phyloP scores from a whole-genome alignment of 345 rosid genomes.

The Acer yangbiense region DNA sequence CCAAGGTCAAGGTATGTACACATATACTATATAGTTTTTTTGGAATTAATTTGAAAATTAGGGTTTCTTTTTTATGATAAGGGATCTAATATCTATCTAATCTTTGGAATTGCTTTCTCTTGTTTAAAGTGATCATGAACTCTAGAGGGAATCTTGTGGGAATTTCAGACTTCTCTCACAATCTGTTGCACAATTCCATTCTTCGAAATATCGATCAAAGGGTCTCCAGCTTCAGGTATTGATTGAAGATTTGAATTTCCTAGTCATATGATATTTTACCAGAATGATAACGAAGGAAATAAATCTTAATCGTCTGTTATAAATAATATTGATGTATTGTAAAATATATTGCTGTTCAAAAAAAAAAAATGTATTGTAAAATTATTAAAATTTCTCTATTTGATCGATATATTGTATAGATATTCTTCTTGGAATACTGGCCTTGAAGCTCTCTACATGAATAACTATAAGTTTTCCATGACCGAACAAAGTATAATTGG shows the following conservation, averaged over 20 bases:
- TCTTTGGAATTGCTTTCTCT: not conserved
- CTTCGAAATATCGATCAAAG: constrained; percentile 26
- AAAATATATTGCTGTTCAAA: too few species aligned
- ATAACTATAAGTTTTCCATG: not conserved
- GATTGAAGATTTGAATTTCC: not conserved
- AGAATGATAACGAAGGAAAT: too few species aligned
- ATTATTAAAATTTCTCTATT: not conserved
- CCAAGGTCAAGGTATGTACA: constrained; percentile 42
- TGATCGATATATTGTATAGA: constrained; percentile 1
- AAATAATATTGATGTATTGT: too few species aligned
- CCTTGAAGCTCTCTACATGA: constrained; percentile 19
- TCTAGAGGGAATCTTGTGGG: constrained; percentile 21
- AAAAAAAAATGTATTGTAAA: too few species aligned
- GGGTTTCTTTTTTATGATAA: not conserved
- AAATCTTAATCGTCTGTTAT: too few species aligned
- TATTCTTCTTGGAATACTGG: constrained; percentile 11
- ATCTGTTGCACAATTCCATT: constrained; percentile 33
- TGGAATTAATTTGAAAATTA: not conserved
- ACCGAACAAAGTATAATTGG: constrained; percentile 7
- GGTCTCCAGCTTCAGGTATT: constrained; percentile 35
- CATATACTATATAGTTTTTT: not conserved
- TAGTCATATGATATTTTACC: too few species aligned
- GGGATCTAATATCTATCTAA: not conserved
- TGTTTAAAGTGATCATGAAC: constrained; percentile 30
- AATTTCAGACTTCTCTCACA: constrained; percentile 22